A percentile compares a stretch with the other conserved stretches of the same genome.
Conservation (phyloP, 257 asterid species). For the Nicotiana paniculata region DNA sequence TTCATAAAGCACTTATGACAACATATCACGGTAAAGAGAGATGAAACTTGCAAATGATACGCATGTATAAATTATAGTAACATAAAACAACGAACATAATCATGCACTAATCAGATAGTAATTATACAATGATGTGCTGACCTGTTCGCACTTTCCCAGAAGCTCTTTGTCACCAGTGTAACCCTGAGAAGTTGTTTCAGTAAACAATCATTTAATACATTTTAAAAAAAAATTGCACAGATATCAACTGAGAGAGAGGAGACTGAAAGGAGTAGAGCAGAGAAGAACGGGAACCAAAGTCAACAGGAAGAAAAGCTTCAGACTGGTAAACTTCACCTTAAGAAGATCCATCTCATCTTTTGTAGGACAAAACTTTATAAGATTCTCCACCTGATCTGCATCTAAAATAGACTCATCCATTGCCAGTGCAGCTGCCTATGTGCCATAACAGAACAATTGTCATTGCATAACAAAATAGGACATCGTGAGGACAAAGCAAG, state of each 20-base stretch:
- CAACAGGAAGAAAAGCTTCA: background rate
- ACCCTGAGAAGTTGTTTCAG: constrained; percentile 37
- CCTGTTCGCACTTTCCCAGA: constrained; percentile 99
- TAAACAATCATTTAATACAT: constrained; percentile 13
- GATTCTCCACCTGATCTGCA: constrained; percentile 98
- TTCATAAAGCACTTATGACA: background rate
- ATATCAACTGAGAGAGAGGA: background rate
- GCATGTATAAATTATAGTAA: background rate
- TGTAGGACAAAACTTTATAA: constrained; percentile 89
- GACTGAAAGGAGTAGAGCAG: constrained; percentile 3
- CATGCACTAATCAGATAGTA: background rate
- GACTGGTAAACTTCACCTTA: constrained; percentile 46
- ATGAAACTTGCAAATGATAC: background rate
- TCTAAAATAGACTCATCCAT: constrained; percentile 91
- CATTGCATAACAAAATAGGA: background rate
- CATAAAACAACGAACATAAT: background rate
- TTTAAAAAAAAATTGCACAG: background rate
- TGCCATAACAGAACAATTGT: constrained; percentile 4
- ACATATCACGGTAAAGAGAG: background rate
- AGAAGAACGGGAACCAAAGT: background rate
- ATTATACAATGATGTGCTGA: constrained; percentile 18
- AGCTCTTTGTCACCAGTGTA: constrained; percentile 84
- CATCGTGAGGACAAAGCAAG: background rate
- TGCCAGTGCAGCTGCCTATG: constrained; percentile 92
- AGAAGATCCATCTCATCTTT: constrained; percentile 98